Base-by-base conservation (phyloP, 495 filamentous ascomycete species). In the Tuber melanosporum region DNA sequence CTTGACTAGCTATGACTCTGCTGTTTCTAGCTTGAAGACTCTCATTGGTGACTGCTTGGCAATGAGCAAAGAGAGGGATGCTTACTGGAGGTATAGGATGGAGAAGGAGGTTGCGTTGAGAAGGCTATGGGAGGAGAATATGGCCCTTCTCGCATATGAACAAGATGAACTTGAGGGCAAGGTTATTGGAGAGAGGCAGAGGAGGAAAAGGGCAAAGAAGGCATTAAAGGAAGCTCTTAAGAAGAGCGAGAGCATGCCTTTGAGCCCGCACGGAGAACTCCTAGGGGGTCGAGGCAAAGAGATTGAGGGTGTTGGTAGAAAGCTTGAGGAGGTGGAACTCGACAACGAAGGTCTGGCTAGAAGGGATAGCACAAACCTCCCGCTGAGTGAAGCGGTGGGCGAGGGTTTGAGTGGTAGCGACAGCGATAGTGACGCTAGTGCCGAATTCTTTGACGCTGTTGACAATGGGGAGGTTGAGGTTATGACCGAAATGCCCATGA, bases 71-170 rank as follows among this genome's bases (percentile, higher is more conserved):
- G 95, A 99, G 81, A 91, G 96, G 43, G 95, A 99, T 84, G 89
- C 93, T 0, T 97, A 97, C 83, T 99, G 95, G 95, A 94, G 97
- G 84, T 95, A 95, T 83, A 90, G 95, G 22, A 88, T 99, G 43
- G 94, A 95, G 81, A 91, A 93, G 49, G 95, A 99, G 84, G 91
- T 90, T 46, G 90, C 94, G 82, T 90, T 98, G 82, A 90, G 95
- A 43, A 90, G 92, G 70, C 91, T 99, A 88, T 99, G 96, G 95
- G 95, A 99, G 86, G 96, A 98, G 78, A 98, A 94, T 85, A 98
- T 99, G 95, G 92, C 94, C 8, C 90, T 91, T 72, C 91, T 99
- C 39, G 95, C 94, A 44, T 89, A 91, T 75, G 95, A 99, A 83
- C 95, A 99, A 78, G 96, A 98, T 85, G 90, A 92, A 43, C 87